phyloP scores from a whole-genome alignment of 768 basidiomycete genomes.

The Lactifluus pinguis region DNA sequence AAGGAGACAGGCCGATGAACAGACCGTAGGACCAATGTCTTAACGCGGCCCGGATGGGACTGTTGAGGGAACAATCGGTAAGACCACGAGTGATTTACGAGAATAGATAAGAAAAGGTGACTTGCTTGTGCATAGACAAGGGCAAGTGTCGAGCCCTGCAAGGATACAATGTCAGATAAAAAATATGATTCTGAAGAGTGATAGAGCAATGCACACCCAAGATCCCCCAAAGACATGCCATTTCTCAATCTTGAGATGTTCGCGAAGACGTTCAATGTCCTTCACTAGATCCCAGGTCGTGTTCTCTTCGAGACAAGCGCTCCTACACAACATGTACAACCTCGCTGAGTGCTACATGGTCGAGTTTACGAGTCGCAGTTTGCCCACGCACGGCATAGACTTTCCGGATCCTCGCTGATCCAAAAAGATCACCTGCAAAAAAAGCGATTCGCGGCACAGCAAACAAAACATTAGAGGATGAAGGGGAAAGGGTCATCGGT shows the following conservation, averaged over 20 bases:
- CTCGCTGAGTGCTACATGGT: neutral
- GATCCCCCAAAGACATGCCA: conserved; percentile 96
- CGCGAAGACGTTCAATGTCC: conserved; percentile 77
- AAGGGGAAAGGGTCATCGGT: neutral
- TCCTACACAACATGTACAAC: conserved; percentile 33
- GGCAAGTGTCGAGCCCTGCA: conserved; percentile 76
- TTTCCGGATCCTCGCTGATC: conserved; percentile 89
- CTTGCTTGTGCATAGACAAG: conserved; percentile 76
- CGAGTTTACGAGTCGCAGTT: neutral
- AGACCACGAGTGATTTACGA: neutral
- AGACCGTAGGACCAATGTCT: conserved; percentile 68
- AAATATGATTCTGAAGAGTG: neutral
- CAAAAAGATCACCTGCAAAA: conserved; percentile 63
- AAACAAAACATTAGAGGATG: neutral
- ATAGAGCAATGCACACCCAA: conserved; percentile 45
- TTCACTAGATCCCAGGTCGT: conserved; percentile 92
- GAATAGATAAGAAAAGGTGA: neutral
- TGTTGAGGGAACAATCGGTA: conserved; percentile 24
- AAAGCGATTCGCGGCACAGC: neutral
- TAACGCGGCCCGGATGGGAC: conserved; percentile 76
- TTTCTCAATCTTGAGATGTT: conserved; percentile 66
- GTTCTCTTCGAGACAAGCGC: conserved; percentile 72
- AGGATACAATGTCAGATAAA: neutral
- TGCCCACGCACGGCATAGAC: conserved; percentile 60
- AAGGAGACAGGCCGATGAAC: conserved; percentile 8